These are phyloP conservation scores for Rhynchospora pubera DNA, from an alignment of 176 grass and related monocot species.

Conservation along the genomic window DNA sequence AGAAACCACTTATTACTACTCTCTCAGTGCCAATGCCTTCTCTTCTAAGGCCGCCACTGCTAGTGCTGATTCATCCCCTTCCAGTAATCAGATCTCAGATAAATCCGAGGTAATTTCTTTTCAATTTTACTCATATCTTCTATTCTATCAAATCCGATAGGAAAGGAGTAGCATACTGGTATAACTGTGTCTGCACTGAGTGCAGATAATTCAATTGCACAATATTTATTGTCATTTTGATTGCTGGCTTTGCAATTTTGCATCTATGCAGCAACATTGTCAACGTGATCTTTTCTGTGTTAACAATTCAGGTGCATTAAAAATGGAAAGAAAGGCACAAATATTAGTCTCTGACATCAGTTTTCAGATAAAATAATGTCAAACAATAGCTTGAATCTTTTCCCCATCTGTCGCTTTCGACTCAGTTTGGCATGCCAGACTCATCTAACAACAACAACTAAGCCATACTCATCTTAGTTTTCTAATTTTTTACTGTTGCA, in stretches of 20 bases:
- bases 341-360: not conserved
- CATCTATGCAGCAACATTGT: not conserved
- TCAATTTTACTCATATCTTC: not conserved
- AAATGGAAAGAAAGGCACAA: not conserved
- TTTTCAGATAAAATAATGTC: not conserved
- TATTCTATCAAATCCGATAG: not conserved
- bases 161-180: not conserved
- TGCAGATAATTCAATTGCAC: not conserved
- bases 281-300: not conserved
- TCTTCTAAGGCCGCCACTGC: conserved; percentile 40
- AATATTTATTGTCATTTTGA: not conserved
- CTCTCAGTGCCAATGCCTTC: conserved; percentile 19
- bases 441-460: no score
- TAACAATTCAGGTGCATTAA: not conserved
- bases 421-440: not conserved
- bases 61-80: conserved; percentile 13
- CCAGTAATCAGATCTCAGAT: not conserved
- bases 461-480: not conserved
- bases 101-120: conserved; percentile 39
- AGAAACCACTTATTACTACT: conserved; percentile 12
- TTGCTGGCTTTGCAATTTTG: not conserved
- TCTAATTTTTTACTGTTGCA: not conserved
- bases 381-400: not conserved
- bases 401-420: no score
- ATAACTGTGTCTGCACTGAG: not conserved